Evolutionary conservation across 2,329 filamentous ascomycete genomes (phyloP), one percentile per base, ranked within the genome.

Genomic region (Cercospora sesami): DNA sequence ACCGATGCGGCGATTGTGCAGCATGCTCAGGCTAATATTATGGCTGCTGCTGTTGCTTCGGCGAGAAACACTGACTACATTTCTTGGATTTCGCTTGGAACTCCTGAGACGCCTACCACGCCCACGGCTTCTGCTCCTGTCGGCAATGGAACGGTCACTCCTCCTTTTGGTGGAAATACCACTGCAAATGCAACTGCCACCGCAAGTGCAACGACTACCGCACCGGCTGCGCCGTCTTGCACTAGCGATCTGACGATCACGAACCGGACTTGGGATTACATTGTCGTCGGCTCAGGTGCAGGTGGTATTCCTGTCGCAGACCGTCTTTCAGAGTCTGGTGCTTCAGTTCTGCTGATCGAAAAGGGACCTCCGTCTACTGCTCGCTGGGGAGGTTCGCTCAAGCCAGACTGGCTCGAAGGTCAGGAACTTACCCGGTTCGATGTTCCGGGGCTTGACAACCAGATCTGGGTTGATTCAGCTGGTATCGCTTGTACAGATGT

Each of bases 401-500:
- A 84, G 66, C 86, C 88, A 0, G 78, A 79, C 1, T 92, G 90
- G 90, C 83, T 88, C 16, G 79, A 84, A 39, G 85, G 84, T 39
- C 87, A 86, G 18, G 86, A 87, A 60, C 79, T 91, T 36, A 91
- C 89, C 6, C 87, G 89, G 60, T 91, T 92, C 73, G 90, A 92
- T 74, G 86, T 91, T 5, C 90, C 90, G 0, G 88, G 89, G 64
- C 85, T 91, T 68, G 90, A 88, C 78, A 91, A 91, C 76, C 83
- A 91, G 78, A 90, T 92, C 72, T 90, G 88, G 85, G 80, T 82
- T 4, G 84, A 90, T 74, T 87, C 86, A 9, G 81, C 82, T 4
- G 88, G 87, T 30, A 87, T 91, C 72, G 86, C 87, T 39, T 92
- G 90, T 78, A 84, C 84, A 1, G 90, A 92, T 76, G 88, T 86